Percentiles rank a stretch among this genome's conserved stretches.
Evolutionary conservation across 495 filamentous ascomycete genomes (phyloP).

Genomic region (Neurospora sp.): DNA sequence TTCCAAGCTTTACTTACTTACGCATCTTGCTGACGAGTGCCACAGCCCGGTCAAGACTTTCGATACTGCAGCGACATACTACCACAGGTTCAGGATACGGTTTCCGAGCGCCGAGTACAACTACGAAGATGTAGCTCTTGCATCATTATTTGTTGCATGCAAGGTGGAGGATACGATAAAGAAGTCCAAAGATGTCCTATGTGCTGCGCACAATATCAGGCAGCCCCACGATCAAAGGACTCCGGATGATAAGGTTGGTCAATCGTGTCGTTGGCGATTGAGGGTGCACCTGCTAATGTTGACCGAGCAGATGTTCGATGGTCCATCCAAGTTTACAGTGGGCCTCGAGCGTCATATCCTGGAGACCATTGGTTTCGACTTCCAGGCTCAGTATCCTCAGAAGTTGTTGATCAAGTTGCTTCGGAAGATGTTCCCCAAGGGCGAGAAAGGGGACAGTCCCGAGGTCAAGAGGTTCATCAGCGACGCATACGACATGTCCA

Average conservation of each 20-base stretch:
- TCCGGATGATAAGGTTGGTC: slow-evolving; percentile 66
- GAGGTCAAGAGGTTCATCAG: slow-evolving; percentile 39
- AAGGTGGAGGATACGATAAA: slow-evolving; percentile 97
- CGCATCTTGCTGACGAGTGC: slow-evolving; percentile 1
- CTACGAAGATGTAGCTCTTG: slow-evolving; percentile 67
- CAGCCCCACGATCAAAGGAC: slow-evolving; percentile 63
- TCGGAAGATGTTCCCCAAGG: slow-evolving; percentile 35
- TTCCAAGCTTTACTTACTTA: slow-evolving; percentile 1
- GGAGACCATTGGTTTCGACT: slow-evolving; percentile 89
- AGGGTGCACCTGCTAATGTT: slow-evolving; percentile 5
- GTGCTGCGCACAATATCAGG: slow-evolving; percentile 80
- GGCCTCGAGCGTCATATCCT: slow-evolving; percentile 87
- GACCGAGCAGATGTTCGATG: slow-evolving; percentile 59
- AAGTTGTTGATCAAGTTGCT: slow-evolving; percentile 69
- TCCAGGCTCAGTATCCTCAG: slow-evolving; percentile 81
- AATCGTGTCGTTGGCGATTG: neutral
- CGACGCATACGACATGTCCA: slow-evolving; percentile 66
- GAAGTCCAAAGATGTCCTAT: slow-evolving; percentile 88
- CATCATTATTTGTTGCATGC: slow-evolving; percentile 82
- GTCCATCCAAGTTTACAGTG: slow-evolving; percentile 63
- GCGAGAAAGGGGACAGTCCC: neutral
- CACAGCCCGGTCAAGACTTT: slow-evolving; percentile 69
- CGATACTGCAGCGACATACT: slow-evolving; percentile 74
- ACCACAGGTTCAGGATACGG: slow-evolving; percentile 76
- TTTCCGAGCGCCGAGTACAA: slow-evolving; percentile 65